A percentile compares a stretch with the other conserved stretches of the same genome.
Conservation (phyloP, 2,329 filamentous ascomycete species). For the Hypoxylon rubiginosum region DNA sequence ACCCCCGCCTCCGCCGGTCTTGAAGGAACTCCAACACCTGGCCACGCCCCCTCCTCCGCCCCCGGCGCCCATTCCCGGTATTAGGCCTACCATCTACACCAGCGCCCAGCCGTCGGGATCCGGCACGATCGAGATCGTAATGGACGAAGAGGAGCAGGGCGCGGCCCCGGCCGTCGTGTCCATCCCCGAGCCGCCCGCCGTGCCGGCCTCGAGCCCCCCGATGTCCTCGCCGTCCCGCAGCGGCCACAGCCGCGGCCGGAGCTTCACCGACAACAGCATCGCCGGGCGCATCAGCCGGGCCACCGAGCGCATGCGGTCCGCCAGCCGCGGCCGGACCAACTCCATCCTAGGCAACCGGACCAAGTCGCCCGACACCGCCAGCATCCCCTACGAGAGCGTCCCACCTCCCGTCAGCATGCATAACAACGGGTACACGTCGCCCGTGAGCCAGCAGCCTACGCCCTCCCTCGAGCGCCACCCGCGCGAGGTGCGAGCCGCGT, state of each 20-base stretch:
- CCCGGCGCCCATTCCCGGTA: constrained; percentile 67
- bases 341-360: constrained; percentile 52
- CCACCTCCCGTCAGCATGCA: constrained; percentile 49
- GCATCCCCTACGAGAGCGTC: constrained; percentile 57
- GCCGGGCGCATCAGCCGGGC: constrained; percentile 68
- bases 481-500: constrained; percentile 55
- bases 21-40: constrained; percentile 74
- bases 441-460: constrained; percentile 40
- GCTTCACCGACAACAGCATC: constrained; percentile 65
- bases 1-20: constrained; percentile 64
- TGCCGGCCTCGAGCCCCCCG: constrained; percentile 61
- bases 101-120: constrained; percentile 64
- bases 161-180: constrained; percentile 50
- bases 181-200: constrained; percentile 57
- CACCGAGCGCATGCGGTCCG: constrained; percentile 72
- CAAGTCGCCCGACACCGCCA: constrained; percentile 56
- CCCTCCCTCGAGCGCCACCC: constrained; percentile 51
- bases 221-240: constrained; percentile 58
- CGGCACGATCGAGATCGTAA: constrained; percentile 71
- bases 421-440: constrained; percentile 51
- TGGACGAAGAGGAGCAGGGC: constrained; percentile 68
- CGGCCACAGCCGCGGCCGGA: constrained; percentile 70
- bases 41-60: constrained; percentile 72
- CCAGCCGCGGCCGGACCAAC: constrained; percentile 67
- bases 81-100: constrained; percentile 57